Percentiles rank a stretch among this genome's conserved stretches.
phyloP scores from a whole-genome alignment of 805 yeast species.

The Ogataea pilisensis region DNA sequence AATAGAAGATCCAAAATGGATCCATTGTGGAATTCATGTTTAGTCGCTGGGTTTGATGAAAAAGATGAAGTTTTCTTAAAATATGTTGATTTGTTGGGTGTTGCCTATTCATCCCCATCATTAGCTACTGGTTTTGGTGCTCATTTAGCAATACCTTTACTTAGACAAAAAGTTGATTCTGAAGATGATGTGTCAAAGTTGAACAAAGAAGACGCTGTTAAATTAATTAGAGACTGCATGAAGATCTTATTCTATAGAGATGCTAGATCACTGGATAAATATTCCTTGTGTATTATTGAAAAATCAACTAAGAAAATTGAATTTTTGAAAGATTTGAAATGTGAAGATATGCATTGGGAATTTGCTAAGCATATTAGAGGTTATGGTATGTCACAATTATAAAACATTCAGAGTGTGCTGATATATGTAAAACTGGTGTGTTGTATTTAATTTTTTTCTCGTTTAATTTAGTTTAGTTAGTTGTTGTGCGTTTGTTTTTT shows the following conservation, averaged over 20 bases:
- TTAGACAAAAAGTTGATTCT: conserved; percentile 76
- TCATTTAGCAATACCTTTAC: conserved; percentile 86
- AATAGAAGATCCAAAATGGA: conserved; percentile 87
- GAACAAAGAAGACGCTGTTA: conserved; percentile 69
- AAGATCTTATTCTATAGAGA: conserved; percentile 93
- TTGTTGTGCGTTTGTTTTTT: no score
- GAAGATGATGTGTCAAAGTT: conserved; percentile 73
- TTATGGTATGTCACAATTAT: conserved; percentile 55
- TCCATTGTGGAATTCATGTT: conserved; percentile 91
- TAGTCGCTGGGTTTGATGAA: conserved; percentile 85
- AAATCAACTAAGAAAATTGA: conserved; percentile 59
- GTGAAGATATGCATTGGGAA: conserved; percentile 80
- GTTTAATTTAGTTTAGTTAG: no score
- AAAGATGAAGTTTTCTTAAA: conserved; percentile 69
- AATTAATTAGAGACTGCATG: conserved; percentile 81
- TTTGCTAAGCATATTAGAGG: conserved; percentile 88
- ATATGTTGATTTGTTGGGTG: conserved; percentile 90
- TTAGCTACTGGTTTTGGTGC: conserved; percentile 97
- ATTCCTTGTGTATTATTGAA: conserved; percentile 72
- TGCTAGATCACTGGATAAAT: conserved; percentile 88
- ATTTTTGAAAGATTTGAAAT: conserved; percentile 48
- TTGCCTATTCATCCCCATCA: conserved; percentile 80
- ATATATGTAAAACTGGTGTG: background rate
- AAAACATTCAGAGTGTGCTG: background rate
- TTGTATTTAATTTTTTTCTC: no score